phyloP scores from a whole-genome alignment of 164 flowering plant genomes.

The Nymphaea colorata region DNA sequence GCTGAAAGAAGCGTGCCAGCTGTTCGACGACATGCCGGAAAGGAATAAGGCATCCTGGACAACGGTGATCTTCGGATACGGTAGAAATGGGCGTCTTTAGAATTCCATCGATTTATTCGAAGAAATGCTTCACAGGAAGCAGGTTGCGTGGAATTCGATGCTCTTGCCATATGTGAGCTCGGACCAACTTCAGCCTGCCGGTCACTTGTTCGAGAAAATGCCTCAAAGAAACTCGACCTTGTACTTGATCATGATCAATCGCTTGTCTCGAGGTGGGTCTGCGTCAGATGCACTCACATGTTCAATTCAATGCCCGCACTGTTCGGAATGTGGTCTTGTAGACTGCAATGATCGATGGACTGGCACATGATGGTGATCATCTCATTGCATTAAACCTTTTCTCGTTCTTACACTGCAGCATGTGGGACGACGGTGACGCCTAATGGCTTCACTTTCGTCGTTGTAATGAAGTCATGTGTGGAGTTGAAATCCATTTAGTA shows the following conservation, averaged over 20 bases:
- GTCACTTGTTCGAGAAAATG: constrained; percentile 11
- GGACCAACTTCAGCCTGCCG: constrained; percentile 8
- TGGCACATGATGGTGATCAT: constrained; percentile 9
- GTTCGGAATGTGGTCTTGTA: constrained; percentile 12
- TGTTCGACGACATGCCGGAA: neutral
- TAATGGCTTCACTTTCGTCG: too few relatives aligned
- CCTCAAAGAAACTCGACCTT: constrained; percentile 11
- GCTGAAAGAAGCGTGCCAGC: neutral
- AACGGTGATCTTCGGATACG: constrained; percentile 10
- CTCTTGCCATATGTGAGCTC: constrained; percentile 8
- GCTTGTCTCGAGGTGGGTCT: constrained; percentile 13
- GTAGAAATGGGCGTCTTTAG: constrained; percentile 11
- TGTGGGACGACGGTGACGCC: too few relatives aligned
- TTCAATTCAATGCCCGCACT: constrained; percentile 13
- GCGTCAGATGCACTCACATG: constrained; percentile 12
- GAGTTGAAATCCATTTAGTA: constrained; percentile 1
- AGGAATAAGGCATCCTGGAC: constrained; percentile 9
- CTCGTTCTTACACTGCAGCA: neutral
- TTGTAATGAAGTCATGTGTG: too few relatives aligned
- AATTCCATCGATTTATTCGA: constrained; percentile 7
- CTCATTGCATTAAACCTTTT: constrained; percentile 13
- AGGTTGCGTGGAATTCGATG: constrained; percentile 20
- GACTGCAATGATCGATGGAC: constrained; percentile 16
- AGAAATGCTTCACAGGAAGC: constrained; percentile 17
- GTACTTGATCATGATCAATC: constrained; percentile 16